Evolutionary conservation across 1,139 yeast genomes (phyloP).

Genomic region (Scheffersomyces segobiensis): DNA sequence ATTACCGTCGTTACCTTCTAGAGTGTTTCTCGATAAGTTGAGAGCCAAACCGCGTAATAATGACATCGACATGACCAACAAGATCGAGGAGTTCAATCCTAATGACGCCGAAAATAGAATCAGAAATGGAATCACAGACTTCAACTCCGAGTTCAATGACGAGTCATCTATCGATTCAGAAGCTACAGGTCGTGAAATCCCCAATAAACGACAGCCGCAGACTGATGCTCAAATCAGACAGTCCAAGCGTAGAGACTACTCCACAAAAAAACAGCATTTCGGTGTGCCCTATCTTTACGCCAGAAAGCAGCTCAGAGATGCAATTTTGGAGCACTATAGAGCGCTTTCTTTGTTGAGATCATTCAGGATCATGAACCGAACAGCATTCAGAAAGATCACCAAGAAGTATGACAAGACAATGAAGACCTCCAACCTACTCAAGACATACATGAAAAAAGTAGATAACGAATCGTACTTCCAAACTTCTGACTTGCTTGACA

Average conservation of each 20-base stretch:
- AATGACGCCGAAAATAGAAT: constrained; percentile 42
- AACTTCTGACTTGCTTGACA: constrained; percentile 66
- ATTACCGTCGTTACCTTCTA: constrained; percentile 58
- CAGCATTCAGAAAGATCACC: constrained; percentile 85
- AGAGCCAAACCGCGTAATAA: constrained; percentile 16
- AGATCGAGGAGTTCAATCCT: constrained; percentile 21
- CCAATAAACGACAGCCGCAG: constrained; percentile 6
- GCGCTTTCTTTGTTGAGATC: constrained; percentile 76
- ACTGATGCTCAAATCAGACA: constrained; percentile 18
- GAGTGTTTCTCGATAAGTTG: constrained; percentile 39
- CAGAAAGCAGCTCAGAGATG: constrained; percentile 70
- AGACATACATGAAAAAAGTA: constrained; percentile 60
- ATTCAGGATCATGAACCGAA: constrained; percentile 73
- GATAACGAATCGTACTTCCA: constrained; percentile 56
- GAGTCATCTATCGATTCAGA: constrained; percentile 20
- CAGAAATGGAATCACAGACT: constrained; percentile 33
- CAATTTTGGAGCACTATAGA: constrained; percentile 77
- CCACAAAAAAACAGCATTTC: constrained; percentile 26
- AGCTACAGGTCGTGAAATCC: background rate
- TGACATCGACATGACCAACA: constrained; percentile 9
- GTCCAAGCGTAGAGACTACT: constrained; percentile 33
- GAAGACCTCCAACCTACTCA: constrained; percentile 42
- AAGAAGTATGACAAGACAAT: constrained; percentile 87
- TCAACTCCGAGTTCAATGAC: constrained; percentile 10
- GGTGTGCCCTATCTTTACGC: constrained; percentile 73